A percentile compares a stretch with the other conserved stretches of the same genome.
Conservation (phyloP, 495 filamentous ascomycete species). For the Talaromyces stipitatus region DNA sequence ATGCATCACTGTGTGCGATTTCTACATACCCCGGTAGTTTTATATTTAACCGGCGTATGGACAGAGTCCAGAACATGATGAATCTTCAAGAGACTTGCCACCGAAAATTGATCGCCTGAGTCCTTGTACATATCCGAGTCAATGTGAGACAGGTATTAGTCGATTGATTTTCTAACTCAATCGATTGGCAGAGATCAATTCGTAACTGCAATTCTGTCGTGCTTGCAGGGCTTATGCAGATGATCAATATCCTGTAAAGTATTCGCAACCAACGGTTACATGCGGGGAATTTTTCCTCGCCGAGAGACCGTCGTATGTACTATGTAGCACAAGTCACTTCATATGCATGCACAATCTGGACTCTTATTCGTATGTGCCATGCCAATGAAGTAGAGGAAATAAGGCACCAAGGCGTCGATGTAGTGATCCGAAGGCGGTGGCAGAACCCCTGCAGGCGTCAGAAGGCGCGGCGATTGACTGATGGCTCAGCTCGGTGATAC, state of each 20-base stretch:
- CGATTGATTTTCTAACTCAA: neutral
- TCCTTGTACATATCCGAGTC: neutral
- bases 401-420: no score
- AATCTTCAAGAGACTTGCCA: no score
- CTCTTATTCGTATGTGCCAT: neutral
- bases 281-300: no score
- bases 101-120: neutral
- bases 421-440: no score
- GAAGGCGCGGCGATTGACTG: neutral
- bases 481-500: neutral
- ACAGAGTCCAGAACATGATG: no score
- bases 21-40: no score
- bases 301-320: no score
- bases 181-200: neutral
- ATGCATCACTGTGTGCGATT: no score
- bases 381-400: neutral
- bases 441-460: neutral
- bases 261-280: neutral
- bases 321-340: no score
- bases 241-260: neutral
- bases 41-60: no score
- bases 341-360: no score
- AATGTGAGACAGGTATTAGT: neutral
- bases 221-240: neutral
- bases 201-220: neutral